phyloP scores from a whole-genome alignment of 2,329 filamentous ascomycete species.

The Fusarium algeriense region DNA sequence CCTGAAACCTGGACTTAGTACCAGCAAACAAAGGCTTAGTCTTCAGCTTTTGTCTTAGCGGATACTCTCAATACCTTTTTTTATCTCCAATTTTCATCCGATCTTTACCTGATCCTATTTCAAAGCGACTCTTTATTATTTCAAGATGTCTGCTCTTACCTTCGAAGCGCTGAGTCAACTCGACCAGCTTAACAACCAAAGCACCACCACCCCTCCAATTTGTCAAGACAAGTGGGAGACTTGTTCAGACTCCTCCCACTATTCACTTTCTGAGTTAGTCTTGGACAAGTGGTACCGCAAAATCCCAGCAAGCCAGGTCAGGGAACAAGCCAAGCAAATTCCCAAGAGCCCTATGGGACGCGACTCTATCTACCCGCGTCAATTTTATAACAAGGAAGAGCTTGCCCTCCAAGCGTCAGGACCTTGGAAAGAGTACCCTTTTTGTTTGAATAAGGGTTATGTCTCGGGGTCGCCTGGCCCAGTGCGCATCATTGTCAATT shows the following conservation, averaged over 20 bases:
- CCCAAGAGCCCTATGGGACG: background rate
- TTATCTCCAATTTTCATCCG: background rate
- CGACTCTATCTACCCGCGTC: background rate
- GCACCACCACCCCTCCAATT: background rate
- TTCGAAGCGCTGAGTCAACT: background rate
- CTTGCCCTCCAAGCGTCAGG: slow-evolving; percentile 1
- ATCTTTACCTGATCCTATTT: accelerated
- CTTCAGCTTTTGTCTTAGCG: accelerated
- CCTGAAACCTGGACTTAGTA: accelerated
- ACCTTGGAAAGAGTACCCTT: slow-evolving; percentile 22
- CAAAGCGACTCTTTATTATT: too few species aligned
- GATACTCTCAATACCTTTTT: too few species aligned
- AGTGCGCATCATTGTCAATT: slow-evolving; percentile 13
- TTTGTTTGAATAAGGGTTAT: slow-evolving; percentile 20
- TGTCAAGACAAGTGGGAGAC: background rate
- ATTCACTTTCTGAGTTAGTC: slow-evolving; percentile 2
- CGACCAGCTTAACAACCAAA: background rate
- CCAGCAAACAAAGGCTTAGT: background rate
- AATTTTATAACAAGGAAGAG: slow-evolving; percentile 11
- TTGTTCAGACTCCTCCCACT: slow-evolving; percentile 22
- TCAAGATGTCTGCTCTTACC: slow-evolving; percentile 9
- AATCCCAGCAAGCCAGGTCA: slow-evolving; percentile 18
- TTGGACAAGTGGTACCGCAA: slow-evolving; percentile 13
- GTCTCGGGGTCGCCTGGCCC: slow-evolving; percentile 8
- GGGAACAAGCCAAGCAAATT: slow-evolving; percentile 16